phyloP scores from a whole-genome alignment of 2,329 filamentous ascomycete genomes.

The Hymenoscyphus occultus region DNA sequence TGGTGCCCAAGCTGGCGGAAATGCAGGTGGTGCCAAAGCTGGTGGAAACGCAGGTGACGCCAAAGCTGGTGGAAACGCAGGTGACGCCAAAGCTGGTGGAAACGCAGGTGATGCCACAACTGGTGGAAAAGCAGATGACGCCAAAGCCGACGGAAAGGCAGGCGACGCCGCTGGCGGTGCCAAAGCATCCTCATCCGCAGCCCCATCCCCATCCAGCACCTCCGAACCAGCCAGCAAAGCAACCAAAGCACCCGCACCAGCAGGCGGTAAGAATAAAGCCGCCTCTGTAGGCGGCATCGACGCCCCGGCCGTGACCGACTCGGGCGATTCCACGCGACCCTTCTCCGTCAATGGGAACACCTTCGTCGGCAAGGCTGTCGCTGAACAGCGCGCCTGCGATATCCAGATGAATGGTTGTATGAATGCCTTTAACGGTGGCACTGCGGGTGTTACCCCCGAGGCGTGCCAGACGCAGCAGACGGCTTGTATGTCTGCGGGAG shows the following conservation, averaged over 20 bases:
- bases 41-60: neutral
- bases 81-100: neutral
- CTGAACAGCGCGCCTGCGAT: conserved; percentile 58
- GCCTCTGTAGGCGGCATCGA: conserved; percentile 44
- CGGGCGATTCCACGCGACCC: conserved; percentile 48
- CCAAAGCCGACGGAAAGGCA: neutral
- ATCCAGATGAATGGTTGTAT: conserved; percentile 62
- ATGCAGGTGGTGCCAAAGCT: neutral
- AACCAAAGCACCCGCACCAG: conserved; percentile 7
- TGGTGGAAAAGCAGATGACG: conserved; percentile 16
- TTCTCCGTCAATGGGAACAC: conserved; percentile 55
- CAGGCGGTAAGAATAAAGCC: conserved; percentile 19
- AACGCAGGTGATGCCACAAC: neutral
- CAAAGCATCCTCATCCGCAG: conserved; percentile 10
- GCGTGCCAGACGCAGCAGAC: neutral
- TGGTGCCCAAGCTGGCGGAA: no score
- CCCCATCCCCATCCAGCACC: conserved; percentile 10
- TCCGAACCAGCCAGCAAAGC: neutral
- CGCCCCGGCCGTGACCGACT: conserved; percentile 49
- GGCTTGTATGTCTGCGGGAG: neutral
- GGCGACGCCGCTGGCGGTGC: conserved; percentile 3
- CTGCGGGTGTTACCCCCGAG: neutral
- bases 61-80: neutral
- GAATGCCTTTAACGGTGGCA: conserved; percentile 49
- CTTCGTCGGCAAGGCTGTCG: conserved; percentile 54